Evolutionary conservation across 1,139 yeast species (phyloP).

Genomic region (Lodderomyces oxycetoniae): DNA sequence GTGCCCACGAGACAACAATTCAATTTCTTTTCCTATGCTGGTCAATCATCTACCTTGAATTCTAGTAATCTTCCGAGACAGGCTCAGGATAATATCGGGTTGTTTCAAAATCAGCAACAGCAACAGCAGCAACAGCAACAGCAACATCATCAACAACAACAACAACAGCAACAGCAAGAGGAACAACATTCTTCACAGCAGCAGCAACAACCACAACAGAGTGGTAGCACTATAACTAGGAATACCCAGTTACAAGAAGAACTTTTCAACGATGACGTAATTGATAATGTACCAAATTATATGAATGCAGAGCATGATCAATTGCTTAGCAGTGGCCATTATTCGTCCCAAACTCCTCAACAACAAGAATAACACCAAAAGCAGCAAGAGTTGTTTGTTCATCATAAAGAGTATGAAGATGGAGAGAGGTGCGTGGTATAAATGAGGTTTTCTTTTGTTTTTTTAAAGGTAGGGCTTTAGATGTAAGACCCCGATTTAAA

Average conservation of each 20-base stretch:
- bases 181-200: not conserved
- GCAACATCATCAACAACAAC: not conserved
- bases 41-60: conserved; percentile 4
- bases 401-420: too few species aligned
- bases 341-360: conserved; percentile 1
- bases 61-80: not conserved
- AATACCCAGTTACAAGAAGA: conserved; percentile 9
- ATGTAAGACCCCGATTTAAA: too few species aligned
- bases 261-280: conserved; percentile 12
- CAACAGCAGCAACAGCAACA: not conserved
- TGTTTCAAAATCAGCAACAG: not conserved
- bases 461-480: too few species aligned
- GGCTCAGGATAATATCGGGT: not conserved
- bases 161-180: not conserved
- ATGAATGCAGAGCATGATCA: conserved; percentile 27
- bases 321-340: conserved; percentile 13
- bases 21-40: conserved; percentile 8
- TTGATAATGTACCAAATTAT: conserved; percentile 39
- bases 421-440: too few species aligned
- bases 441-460: too few species aligned
- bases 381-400: too few species aligned
- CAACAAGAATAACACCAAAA: not conserved
- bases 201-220: not conserved
- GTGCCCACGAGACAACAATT: conserved; percentile 6
- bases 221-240: too few species aligned